These are phyloP conservation scores for Carex arenaria DNA, from an alignment of 202 grass and related monocot genomes.

Conservation along the genomic window DNA sequence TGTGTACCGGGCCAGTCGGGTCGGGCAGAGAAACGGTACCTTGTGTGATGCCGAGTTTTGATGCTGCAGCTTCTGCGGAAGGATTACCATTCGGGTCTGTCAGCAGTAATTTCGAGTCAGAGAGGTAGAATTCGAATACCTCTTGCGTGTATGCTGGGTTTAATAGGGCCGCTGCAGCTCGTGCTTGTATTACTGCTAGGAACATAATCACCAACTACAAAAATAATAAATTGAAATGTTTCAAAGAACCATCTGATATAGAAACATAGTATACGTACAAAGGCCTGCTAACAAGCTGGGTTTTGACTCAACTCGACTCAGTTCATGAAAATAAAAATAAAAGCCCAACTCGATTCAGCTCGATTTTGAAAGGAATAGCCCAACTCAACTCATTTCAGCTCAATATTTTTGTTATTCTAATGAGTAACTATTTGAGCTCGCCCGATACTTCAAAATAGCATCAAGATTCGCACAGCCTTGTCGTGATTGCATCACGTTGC, in stretches of 20 bases:
- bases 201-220: constrained; percentile 71
- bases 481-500: too few relatives aligned
- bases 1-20: constrained; percentile 17
- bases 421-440: too few relatives aligned
- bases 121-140: constrained; percentile 86
- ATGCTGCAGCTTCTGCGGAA: constrained; percentile 46
- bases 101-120: constrained; percentile 54
- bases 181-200: constrained; percentile 58
- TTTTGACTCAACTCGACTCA: too few relatives aligned
- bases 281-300: too few relatives aligned
- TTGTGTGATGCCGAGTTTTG: constrained; percentile 34
- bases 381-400: too few relatives aligned
- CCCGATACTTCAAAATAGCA: too few relatives aligned
- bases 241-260: background rate
- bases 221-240: background rate
- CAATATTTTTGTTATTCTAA: too few relatives aligned
- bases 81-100: constrained; percentile 61
- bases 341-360: too few relatives aligned
- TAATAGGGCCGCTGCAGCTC: constrained; percentile 61
- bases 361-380: too few relatives aligned
- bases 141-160: constrained; percentile 80
- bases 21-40: constrained; percentile 32
- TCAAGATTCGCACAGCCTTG: too few relatives aligned
- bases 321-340: too few relatives aligned
- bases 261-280: background rate